Base-by-base conservation (phyloP, 2,329 filamentous ascomycete genomes). In the Endocalyx cinctus region DNA sequence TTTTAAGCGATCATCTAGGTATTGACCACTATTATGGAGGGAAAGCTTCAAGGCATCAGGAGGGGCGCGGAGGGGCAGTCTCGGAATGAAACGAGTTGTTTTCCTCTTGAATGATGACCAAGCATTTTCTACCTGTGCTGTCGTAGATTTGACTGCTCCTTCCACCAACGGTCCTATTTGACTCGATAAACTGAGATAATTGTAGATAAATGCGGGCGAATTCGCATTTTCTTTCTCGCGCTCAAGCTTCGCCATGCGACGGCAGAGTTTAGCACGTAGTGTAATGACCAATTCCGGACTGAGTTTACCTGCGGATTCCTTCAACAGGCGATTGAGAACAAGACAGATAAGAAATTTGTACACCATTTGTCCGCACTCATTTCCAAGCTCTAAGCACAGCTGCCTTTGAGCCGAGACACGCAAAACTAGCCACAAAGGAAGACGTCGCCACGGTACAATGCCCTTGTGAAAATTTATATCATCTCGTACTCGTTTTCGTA, bases 401-500 rank as follows among this genome's bases (percentile, higher is more conserved):
- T 69, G 62, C 1, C 78, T 66, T 31, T 78, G 68, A 2, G 75
- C 45, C 0, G 67, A 62, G 2, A 85, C 77, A 1, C 79, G 72
- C 5, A 84, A 52, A 0, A 78, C 58, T 0, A 86, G 67, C 72
- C 79, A 86, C 30, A 73, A 67, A 0, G 81, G 68, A 2, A 69
- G 70, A 22, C 82, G 61, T 13, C 81, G 64, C 80, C 81, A 86
- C 0, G 79, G 79, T 1, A 62, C 49, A 1, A 64, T 52, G 0
- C 66, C 60, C 1, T 67, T 49, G 1, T 57, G 48, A 50, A 74
- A 69, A 10, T 64, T 66, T 0, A 82, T 69, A n/a, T 82, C 78
- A 31, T 85, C 82, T 0, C 75, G 66, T 0, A 84, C 67, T 3
- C 70, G 63, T 47, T 86, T 86, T 0, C 60, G 59, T 2, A 82